Evolutionary conservation across 2,329 filamentous ascomycete genomes (phyloP).

Genomic region (Colletotrichum filicis): DNA sequence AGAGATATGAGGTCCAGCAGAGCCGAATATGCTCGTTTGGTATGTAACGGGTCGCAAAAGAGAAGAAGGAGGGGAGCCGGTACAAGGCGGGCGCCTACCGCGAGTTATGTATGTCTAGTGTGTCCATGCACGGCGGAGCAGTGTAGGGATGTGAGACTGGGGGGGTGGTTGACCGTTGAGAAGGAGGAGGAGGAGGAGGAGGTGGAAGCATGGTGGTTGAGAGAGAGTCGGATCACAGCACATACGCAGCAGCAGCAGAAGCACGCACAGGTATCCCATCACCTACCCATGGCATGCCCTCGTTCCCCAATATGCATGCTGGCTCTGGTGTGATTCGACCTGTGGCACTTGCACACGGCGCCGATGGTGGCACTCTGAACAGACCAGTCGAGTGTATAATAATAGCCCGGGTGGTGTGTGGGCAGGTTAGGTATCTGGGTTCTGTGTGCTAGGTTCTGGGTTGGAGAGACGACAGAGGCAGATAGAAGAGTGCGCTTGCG

Average conservation of each 20-base stretch:
- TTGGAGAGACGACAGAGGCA: background rate
- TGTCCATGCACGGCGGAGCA: conserved; percentile 28
- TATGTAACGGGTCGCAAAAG: conserved; percentile 53
- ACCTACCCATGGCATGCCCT: conserved; percentile 25
- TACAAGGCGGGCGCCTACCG: conserved; percentile 55
- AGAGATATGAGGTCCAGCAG: conserved; percentile 37
- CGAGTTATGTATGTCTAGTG: conserved; percentile 58
- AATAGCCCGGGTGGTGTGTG: conserved; percentile 29
- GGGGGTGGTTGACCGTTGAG: background rate
- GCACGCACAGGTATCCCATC: conserved; percentile 23
- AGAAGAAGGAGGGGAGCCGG: conserved; percentile 48
- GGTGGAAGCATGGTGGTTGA: conserved; percentile 27
- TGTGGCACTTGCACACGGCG: conserved; percentile 28
- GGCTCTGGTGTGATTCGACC: conserved; percentile 34
- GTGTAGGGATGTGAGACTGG: conserved; percentile 17
- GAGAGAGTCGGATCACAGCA: conserved; percentile 32
- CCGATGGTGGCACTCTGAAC: conserved; percentile 23
- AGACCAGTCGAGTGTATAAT: conserved; percentile 25
- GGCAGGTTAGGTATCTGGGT: background rate
- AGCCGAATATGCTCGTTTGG: conserved; percentile 47
- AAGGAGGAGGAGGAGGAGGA: background rate
- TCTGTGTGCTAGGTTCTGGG: background rate
- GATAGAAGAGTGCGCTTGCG: background rate
- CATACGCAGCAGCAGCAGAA: conserved; percentile 18
- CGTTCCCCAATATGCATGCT: conserved; percentile 26